phyloP scores from a whole-genome alignment of 306 rosid species.

The Vigna hirtella region DNA sequence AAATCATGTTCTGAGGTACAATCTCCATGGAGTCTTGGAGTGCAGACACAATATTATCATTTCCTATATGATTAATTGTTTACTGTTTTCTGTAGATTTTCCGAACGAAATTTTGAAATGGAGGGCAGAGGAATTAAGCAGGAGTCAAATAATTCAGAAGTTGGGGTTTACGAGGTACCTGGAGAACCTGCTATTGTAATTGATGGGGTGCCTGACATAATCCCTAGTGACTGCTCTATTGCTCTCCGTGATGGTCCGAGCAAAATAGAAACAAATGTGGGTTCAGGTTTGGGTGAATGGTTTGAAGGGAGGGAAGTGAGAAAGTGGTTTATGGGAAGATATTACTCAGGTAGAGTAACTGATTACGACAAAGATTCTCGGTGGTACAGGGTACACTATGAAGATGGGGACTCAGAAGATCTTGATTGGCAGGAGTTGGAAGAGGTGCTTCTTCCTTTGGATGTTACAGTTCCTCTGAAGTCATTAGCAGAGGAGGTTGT shows the following conservation, averaged over 20 bases:
- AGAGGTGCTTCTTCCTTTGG: conserved; percentile 81
- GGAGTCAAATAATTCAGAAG: conserved; percentile 46
- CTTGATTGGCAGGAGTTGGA: conserved; percentile 84
- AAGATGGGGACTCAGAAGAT: conserved; percentile 88
- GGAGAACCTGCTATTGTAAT: conserved; percentile 91
- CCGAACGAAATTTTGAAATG: conserved; percentile 44
- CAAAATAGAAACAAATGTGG: conserved; percentile 30
- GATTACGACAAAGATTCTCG: conserved; percentile 68
- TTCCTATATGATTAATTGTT: conserved; percentile 23
- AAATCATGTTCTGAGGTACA: conserved; percentile 4
- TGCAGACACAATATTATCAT: conserved; percentile 6
- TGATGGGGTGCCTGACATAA: conserved; percentile 69
- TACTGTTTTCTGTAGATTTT: conserved; percentile 28
- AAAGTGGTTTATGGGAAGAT: conserved; percentile 70
- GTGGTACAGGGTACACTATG: conserved; percentile 83
- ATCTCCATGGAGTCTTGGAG: background rate
- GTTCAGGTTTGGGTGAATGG: conserved; percentile 74
- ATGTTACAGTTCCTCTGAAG: conserved; percentile 69
- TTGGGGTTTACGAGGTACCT: conserved; percentile 58
- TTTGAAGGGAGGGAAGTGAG: conserved; percentile 80
- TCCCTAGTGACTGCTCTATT: conserved; percentile 31
- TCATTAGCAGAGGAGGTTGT: conserved; percentile 62
- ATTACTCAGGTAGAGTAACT: conserved; percentile 63
- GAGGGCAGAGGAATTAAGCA: conserved; percentile 51
- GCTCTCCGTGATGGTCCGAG: conserved; percentile 29